A percentile compares a stretch with the other conserved stretches of the same genome.
Evolutionary conservation across 1,139 yeast genomes (phyloP).

Genomic region (Blastobotrys indianensis): DNA sequence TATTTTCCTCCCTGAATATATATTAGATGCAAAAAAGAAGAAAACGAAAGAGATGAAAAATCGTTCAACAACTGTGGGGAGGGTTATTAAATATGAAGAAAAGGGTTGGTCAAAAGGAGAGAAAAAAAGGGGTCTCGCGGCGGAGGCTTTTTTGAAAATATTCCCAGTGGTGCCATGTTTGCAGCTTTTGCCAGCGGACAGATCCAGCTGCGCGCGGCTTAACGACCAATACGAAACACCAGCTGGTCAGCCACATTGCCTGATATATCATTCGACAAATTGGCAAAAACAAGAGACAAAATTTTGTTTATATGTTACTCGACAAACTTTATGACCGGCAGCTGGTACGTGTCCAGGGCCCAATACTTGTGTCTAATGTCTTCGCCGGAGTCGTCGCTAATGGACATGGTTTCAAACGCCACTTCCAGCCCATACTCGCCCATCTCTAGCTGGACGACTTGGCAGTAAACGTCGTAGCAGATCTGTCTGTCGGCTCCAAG

Average conservation of each 20-base stretch:
- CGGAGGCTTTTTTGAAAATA: background rate
- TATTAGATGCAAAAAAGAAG: too few relatives aligned
- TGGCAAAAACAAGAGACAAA: too few relatives aligned
- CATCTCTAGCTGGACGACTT: conserved; percentile 75
- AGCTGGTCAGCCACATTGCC: too few relatives aligned
- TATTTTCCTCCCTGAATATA: too few relatives aligned
- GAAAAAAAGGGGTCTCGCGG: background rate
- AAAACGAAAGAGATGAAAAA: too few relatives aligned
- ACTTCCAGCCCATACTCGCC: conserved; percentile 70
- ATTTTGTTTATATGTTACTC: too few relatives aligned
- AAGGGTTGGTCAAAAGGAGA: background rate
- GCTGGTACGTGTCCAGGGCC: conserved; percentile 34
- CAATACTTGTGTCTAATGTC: conserved; percentile 68
- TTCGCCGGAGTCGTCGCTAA: conserved; percentile 30
- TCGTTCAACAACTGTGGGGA: background rate
- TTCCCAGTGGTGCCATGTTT: background rate
- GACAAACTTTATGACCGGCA: conserved; percentile 16
- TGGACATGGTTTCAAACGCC: conserved; percentile 37
- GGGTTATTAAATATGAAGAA: background rate
- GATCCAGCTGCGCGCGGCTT: too few relatives aligned
- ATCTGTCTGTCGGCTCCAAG: conserved; percentile 92
- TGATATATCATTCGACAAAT: too few relatives aligned
- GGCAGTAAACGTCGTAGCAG: conserved; percentile 82
- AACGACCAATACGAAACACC: too few relatives aligned
- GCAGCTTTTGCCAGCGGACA: background rate